Percentiles rank a stretch among this genome's conserved stretches.
Conservation (phyloP, 202 grass and related monocot species). For the Tripidium arundinaceum region DNA sequence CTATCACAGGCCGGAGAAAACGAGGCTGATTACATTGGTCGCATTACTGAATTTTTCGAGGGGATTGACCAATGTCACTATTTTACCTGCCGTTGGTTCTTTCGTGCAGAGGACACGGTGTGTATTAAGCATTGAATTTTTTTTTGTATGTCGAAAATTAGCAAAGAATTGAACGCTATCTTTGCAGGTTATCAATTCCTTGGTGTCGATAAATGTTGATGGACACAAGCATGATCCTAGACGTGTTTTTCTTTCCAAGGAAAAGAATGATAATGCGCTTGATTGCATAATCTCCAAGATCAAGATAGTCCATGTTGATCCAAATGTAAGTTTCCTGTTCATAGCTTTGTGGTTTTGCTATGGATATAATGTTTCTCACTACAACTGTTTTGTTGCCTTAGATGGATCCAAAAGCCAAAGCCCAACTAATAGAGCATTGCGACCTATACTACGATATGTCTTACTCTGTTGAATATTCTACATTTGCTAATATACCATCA, state of each 20-base stretch:
- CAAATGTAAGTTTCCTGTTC: slow-evolving; percentile 58
- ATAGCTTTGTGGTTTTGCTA: neutral
- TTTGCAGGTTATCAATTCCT: slow-evolving; percentile 22
- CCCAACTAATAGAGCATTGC: slow-evolving; percentile 38
- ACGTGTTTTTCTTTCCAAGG: slow-evolving; percentile 79
- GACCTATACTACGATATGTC: slow-evolving; percentile 86
- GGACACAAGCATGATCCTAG: slow-evolving; percentile 38
- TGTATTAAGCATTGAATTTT: neutral
- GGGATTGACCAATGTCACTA: slow-evolving; percentile 27
- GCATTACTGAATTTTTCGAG: slow-evolving; percentile 73
- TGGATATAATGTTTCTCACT: neutral
- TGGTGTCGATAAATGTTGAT: slow-evolving; percentile 36
- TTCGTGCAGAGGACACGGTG: slow-evolving; percentile 73
- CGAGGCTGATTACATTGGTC: slow-evolving; percentile 57
- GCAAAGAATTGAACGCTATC: neutral
- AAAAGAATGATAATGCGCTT: slow-evolving; percentile 74
- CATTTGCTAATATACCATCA: slow-evolving; percentile 56
- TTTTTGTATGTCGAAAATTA: neutral
- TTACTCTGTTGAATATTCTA: slow-evolving; percentile 57
- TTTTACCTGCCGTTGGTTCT: slow-evolving; percentile 84
- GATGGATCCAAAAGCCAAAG: slow-evolving; percentile 50
- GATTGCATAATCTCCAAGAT: slow-evolving; percentile 66
- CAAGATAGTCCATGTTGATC: slow-evolving; percentile 47
- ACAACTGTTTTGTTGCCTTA: neutral
- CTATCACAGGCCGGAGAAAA: slow-evolving; percentile 48